Evolutionary conservation across 2,329 filamentous ascomycete species (phyloP).

Genomic region (Sporothrix mexicana): DNA sequence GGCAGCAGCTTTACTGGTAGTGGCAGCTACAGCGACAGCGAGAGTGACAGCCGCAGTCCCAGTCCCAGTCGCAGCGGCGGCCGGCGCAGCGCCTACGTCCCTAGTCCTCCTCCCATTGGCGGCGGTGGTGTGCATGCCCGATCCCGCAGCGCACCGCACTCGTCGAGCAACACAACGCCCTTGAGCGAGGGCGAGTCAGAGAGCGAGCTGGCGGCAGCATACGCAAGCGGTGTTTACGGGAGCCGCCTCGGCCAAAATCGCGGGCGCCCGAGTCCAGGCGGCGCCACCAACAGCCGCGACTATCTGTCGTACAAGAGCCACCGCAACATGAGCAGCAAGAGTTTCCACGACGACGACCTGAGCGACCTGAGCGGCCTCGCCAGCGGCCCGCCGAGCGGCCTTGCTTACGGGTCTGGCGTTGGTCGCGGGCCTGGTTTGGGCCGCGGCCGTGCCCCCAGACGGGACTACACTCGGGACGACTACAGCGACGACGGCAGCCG

Average conservation of each 20-base stretch:
- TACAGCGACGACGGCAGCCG: constrained; percentile 23
- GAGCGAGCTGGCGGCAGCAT: constrained; percentile 6
- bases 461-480: neutral
- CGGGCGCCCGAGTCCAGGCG: neutral
- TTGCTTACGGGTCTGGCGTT: too few relatives aligned
- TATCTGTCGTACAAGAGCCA: constrained; percentile 19
- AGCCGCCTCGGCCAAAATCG: neutral
- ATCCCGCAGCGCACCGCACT: neutral
- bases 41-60: neutral
- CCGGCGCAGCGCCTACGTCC: neutral
- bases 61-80: neutral
- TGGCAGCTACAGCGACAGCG: too few relatives aligned
- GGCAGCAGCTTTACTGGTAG: neutral
- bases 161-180: constrained; percentile 33
- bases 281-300: neutral
- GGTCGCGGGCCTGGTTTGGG: neutral
- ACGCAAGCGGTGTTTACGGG: neutral
- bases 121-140: neutral
- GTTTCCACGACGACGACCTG: constrained; percentile 1
- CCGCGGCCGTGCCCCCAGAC: neutral
- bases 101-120: neutral
- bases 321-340: constrained; percentile 8
- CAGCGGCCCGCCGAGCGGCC: too few relatives aligned
- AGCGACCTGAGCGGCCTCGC: too few relatives aligned
- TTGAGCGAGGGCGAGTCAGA: constrained; percentile 21